Evolutionary conservation across 306 rosid species (phyloP), one percentile per base, ranked within the genome.

Genomic region (Parietaria judaica): DNA sequence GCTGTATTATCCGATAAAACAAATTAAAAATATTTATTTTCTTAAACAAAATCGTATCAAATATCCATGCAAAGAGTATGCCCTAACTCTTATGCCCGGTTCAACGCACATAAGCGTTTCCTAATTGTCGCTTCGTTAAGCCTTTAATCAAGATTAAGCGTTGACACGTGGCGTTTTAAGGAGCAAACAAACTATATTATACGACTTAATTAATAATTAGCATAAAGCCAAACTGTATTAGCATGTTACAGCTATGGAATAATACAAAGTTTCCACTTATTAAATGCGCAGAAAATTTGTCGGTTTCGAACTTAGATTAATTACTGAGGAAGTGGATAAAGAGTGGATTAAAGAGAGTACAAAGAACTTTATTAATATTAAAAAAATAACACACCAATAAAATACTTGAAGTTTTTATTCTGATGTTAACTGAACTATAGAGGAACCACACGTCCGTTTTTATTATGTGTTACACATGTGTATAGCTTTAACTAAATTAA

Each of bases 181-280:
- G 56, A 37, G 31, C 48, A 56, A 13, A 13, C 13, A 52, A 61
- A 69, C 17, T 35, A 62, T 49, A 57, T 55, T 51, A 16, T 23
- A 23, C 31, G 31, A 23, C 31, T 23, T 23, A 23, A 23, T 23
- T 23, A 23, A 23, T 23, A 23, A 23, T 23, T 23, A 23, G 31
- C 31, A 23, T 23, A 13, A 62, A 56, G 31, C 23, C 13, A 52
- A 61, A 69, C 17, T 35, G 55, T 49, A 57, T 55, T 51, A 35
- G 69, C 66, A 51, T 70, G 70, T 66, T 66, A 62, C 68, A 67
- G 71, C 63, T 69, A n/a, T 55, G 56, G 52, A 61, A 69, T 54
- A 52, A 51, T 64, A 41, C 11, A 54, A 44, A 11, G 10, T 16
- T 3, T 11, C 14, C 36, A 49, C 34, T n/a, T 50, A 3, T 51